Evolutionary conservation across 306 rosid species (phyloP).

Genomic region (Prunus padus): DNA sequence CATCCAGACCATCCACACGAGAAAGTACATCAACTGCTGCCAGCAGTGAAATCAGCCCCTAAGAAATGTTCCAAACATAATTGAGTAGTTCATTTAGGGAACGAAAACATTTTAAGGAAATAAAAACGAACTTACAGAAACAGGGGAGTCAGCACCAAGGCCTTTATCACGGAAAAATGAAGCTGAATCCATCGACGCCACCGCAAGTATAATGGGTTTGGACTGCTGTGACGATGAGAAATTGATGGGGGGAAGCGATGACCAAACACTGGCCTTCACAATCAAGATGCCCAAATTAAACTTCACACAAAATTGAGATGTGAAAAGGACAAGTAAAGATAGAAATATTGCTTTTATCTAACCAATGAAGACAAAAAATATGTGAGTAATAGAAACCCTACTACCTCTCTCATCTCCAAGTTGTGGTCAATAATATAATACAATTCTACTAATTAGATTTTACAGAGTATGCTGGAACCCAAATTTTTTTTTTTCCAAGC

Average conservation of each 20-base stretch:
- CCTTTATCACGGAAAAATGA: conserved; percentile 87
- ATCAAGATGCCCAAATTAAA: conserved; percentile 33
- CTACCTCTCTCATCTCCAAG: no score
- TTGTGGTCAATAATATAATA: no score
- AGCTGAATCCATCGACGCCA: conserved; percentile 90
- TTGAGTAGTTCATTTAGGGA: conserved; percentile 14
- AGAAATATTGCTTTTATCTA: no score
- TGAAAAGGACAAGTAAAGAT: no score
- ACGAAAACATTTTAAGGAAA: conserved; percentile 19
- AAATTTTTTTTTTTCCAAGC: no score
- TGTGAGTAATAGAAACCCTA: no score
- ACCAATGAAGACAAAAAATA: no score
- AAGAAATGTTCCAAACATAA: conserved; percentile 24
- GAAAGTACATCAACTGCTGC: conserved; percentile 88
- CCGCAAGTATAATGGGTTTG: conserved; percentile 65
- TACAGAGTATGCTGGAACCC: no score
- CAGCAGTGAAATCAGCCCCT: conserved; percentile 84
- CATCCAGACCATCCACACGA: conserved; percentile 52
- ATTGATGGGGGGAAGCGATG: conserved; percentile 87
- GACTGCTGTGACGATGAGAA: conserved; percentile 48
- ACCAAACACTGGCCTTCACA: conserved; percentile 96
- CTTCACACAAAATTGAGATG: conserved; percentile 3
- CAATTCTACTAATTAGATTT: no score
- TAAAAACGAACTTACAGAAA: conserved; percentile 64
- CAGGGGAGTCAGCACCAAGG: conserved; percentile 87